phyloP scores from a whole-genome alignment of 345 rosid species.

The Gossypium stocksii region DNA sequence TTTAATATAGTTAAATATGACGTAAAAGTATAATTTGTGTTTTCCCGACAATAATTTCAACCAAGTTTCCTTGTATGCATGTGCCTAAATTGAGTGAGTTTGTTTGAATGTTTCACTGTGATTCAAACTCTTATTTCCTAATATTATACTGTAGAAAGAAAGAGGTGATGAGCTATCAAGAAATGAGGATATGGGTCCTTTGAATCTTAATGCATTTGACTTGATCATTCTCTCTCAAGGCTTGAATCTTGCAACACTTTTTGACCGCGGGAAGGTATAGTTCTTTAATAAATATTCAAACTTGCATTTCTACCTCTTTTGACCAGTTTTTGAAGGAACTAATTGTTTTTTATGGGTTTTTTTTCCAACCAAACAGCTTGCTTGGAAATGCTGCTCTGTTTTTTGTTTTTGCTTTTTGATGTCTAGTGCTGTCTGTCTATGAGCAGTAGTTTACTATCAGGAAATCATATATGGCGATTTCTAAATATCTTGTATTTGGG shows the following conservation, averaged over 20 bases:
- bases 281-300: not conserved
- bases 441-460: not conserved
- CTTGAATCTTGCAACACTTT: conserved; percentile 82
- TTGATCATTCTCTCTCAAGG: conserved; percentile 90
- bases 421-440: not conserved
- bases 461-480: not conserved
- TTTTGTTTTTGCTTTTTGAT: not conserved
- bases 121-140: conserved; percentile 5
- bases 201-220: conserved; percentile 93
- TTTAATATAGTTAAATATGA: not conserved
- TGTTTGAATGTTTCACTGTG: not conserved
- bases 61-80: not conserved
- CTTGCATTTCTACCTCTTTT: not conserved
- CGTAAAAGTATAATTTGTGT: not conserved
- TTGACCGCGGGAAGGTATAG: conserved; percentile 82
- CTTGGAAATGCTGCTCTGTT: not conserved
- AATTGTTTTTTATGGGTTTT: not conserved
- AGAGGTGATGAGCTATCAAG: conserved; percentile 41
- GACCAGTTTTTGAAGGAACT: conserved; percentile 3
- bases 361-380: not conserved
- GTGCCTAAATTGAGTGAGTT: not conserved
- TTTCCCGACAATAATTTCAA: not conserved
- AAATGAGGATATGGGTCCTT: conserved; percentile 63
- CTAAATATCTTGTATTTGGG: conserved; percentile 1
- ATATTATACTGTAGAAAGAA: conserved; percentile 46